Evolutionary conservation across 2,329 filamentous ascomycete species (phyloP).

Genomic region (Paecilomyces sp.): DNA sequence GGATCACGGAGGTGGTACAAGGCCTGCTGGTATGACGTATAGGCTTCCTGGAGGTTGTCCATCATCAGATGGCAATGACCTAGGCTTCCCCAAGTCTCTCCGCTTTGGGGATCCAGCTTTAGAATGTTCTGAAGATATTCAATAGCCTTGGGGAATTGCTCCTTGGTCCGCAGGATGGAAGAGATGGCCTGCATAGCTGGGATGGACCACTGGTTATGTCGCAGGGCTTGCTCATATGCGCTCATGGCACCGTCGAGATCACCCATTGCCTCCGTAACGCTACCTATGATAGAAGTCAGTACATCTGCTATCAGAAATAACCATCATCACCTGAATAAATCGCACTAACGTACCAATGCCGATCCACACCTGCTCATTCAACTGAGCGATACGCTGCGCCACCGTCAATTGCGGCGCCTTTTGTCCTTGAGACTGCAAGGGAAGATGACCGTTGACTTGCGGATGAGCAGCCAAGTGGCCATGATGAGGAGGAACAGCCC

Average conservation of each 20-base stretch:
- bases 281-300: slow-evolving; percentile 49
- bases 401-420: slow-evolving; percentile 55
- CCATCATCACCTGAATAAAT: slow-evolving; percentile 1
- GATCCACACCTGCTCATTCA: slow-evolving; percentile 88
- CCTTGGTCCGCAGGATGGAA: slow-evolving; percentile 80
- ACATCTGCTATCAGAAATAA: neutral
- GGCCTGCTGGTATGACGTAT: slow-evolving; percentile 92
- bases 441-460: slow-evolving; percentile 46
- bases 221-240: slow-evolving; percentile 83
- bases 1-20: slow-evolving; percentile 87
- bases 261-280: slow-evolving; percentile 77
- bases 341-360: slow-evolving; percentile 66
- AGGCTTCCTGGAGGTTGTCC: slow-evolving; percentile 94
- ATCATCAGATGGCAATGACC: slow-evolving; percentile 99
- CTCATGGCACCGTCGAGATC: slow-evolving; percentile 82
- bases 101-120: slow-evolving; percentile 81
- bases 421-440: slow-evolving; percentile 42
- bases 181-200: slow-evolving; percentile 92
- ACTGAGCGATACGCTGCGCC: slow-evolving; percentile 65
- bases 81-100: slow-evolving; percentile 92
- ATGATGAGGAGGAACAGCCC: slow-evolving; percentile 62
- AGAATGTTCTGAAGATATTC: slow-evolving; percentile 88
- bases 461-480: slow-evolving; percentile 57
- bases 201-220: slow-evolving; percentile 81
- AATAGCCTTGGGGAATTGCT: slow-evolving; percentile 88